Percentiles rank a stretch among this genome's conserved stretches.
phyloP scores from a whole-genome alignment of 495 filamentous ascomycete genomes.

The Neurospora hispaniola region DNA sequence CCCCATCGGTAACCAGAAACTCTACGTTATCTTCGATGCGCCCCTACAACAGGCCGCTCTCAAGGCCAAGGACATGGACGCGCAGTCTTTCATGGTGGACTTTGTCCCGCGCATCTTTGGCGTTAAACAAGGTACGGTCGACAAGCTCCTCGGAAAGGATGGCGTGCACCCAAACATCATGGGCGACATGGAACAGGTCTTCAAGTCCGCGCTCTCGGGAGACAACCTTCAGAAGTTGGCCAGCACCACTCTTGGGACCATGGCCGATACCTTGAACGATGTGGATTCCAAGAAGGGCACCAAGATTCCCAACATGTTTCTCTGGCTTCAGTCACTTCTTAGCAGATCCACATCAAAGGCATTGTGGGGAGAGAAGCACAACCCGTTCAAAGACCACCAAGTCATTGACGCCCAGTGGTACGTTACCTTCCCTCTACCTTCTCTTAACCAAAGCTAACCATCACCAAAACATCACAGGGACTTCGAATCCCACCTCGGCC shows the following conservation, averaged over 20 bases:
- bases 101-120: conserved; percentile 5
- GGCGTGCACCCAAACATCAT: conserved; percentile 1
- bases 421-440: neutral
- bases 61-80: conserved; percentile 13
- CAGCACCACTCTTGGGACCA: conserved; percentile 2
- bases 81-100: conserved; percentile 4
- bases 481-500: conserved; percentile 20
- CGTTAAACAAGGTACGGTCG: neutral
- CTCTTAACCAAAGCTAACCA: conserved; percentile 4
- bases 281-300: neutral
- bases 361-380: conserved; percentile 18
- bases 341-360: conserved; percentile 19
- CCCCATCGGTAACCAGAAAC: conserved; percentile 14
- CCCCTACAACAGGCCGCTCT: conserved; percentile 22
- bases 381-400: conserved; percentile 15
- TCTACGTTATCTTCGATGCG: conserved; percentile 19
- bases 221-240: conserved; percentile 4
- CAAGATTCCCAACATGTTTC: conserved; percentile 12
- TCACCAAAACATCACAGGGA: conserved; percentile 1
- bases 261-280: conserved; percentile 2
- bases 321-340: conserved; percentile 22
- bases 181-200: conserved; percentile 2
- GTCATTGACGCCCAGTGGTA: conserved; percentile 13
- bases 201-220: conserved; percentile 4
- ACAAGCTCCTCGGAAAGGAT: neutral